Percentiles rank a stretch among this genome's conserved stretches.
Conservation (phyloP, 116 monocot genomes). For the Dioscorea cayenensis region DNA sequence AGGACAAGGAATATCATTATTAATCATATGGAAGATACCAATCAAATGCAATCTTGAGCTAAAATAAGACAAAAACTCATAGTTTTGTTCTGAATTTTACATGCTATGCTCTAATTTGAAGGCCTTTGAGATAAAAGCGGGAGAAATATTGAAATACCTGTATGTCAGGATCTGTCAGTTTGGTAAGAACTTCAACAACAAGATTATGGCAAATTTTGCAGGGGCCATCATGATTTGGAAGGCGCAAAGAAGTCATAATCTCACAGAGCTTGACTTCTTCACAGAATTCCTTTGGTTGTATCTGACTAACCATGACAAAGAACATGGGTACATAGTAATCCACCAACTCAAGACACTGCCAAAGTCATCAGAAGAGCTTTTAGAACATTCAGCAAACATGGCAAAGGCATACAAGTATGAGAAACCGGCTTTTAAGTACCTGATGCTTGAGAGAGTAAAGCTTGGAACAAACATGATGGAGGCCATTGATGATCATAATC, state of each 20-base stretch:
- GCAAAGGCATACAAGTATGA: not conserved
- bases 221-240: constrained; percentile 26
- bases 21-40: no score
- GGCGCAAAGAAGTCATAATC: constrained; percentile 8
- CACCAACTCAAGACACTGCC: constrained; percentile 62
- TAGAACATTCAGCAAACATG: no score
- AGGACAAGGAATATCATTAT: no score
- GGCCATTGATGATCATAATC: constrained; percentile 31
- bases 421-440: constrained; percentile 13
- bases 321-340: constrained; percentile 71
- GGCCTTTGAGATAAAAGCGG: not conserved
- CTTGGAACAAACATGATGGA: constrained; percentile 42
- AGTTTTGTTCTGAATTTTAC: no score
- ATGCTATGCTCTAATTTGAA: no score
- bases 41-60: no score
- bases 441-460: constrained; percentile 38
- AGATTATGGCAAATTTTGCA: constrained; percentile 58
- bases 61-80: no score
- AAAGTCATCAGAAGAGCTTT: constrained; percentile 5
- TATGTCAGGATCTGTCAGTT: constrained; percentile 69
- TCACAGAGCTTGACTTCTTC: constrained; percentile 65
- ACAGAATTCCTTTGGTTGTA: constrained; percentile 63
- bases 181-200: constrained; percentile 40
- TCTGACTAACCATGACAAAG: constrained; percentile 39
- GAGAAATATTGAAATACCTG: constrained; percentile 31